Evolutionary conservation across 148 eudicot genomes (phyloP), one percentile per base, ranked within the genome.

Genomic region (Linanthus parryae): DNA sequence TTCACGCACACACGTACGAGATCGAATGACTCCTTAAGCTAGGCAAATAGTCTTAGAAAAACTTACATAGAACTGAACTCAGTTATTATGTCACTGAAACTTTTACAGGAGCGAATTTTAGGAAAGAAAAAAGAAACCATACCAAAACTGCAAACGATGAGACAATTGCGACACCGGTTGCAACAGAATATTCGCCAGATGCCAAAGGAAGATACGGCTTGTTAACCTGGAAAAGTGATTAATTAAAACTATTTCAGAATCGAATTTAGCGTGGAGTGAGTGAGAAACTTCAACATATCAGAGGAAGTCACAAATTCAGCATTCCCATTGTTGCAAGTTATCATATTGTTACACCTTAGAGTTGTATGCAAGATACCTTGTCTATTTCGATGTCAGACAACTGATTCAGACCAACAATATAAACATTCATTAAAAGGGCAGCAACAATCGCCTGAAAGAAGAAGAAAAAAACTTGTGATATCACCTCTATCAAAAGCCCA

Each of bases 131-230:
- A 20, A 34, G 25, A 37, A 54, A 35, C 6, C 47, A 44, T 84
- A 90, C 97, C 88, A 81, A 52, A 40, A 87, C 37, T 51, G 86
- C 95, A 73, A 81, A 87, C 52, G 94, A 81, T 37, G 90, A 57
- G 47, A 91, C 83, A 55, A 91, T 87, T 52, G 71, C 45, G 51
- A 74, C 58, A 40, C 87, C 98, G 44, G 83, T 84, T 64, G 71
- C 63, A 7, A 80, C 66, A 7, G 98, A 81, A 71, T 76, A 91
- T 66, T 91, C 98, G 33, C 98, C 98, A 13, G 98, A 91, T 26
- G 98, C 98, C 55, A 91, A 59, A 29, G 95, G 98, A 73, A 91
- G 95, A 69, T 91, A 87, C 35, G 98, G 98, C 76, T 91, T 91
- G 70, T 91, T 91, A 24, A 91, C 87, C 98, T 91, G 84, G n/a